Evolutionary conservation across 192 early-diverging fungal species (phyloP), one percentile per base, ranked within the genome.

Genomic region (Rhizophagus clarus): DNA sequence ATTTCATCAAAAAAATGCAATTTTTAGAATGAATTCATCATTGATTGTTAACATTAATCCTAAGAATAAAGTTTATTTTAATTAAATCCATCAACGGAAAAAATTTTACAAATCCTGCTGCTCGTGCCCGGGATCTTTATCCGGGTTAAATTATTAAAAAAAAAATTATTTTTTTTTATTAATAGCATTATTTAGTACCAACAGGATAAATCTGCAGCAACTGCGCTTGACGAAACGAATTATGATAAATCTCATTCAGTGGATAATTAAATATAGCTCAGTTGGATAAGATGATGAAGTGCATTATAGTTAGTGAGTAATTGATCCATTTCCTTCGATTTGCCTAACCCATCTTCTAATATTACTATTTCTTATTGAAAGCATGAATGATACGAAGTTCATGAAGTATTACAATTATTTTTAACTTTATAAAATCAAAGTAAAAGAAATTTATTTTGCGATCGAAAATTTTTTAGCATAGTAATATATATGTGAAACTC

Each of bases 341-440:
- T 11, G 3, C 3, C 2, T 12, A 14, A 49, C 10, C 2, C 14
- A 37, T 14, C 14, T 49, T 49, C 3, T 14, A 14, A 49, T 49
- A 14, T 47, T 11, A n/a, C n/a, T n/a, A n/a, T 47, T 49, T 49
- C 1, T 12, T 49, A 14, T 49, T 12, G 0, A 49, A 77, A 62
- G 61, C 69, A 78, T 56, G 76, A 78, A 78, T 78, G 76, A 66
- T 51, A 56, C n/a, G 76, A 78, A 68, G 45, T 69, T 3, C 76
- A 69, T 34, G 69, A 78, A 69, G 76, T 78, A 8, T 32, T 31
- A 29, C 4, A 29, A 4, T 24, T 66, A 5, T 78, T 78, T 37
- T 42, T 22, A 5, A 51, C 24, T 78, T 11, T 69, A n/a, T 78
- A 60, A 78, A 51, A 69, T 56, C 64, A 12, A 24, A 66, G 20